Base-by-base conservation (phyloP, 225 moss, liverwort and hornwort species). In the Bryum argenteum region DNA sequence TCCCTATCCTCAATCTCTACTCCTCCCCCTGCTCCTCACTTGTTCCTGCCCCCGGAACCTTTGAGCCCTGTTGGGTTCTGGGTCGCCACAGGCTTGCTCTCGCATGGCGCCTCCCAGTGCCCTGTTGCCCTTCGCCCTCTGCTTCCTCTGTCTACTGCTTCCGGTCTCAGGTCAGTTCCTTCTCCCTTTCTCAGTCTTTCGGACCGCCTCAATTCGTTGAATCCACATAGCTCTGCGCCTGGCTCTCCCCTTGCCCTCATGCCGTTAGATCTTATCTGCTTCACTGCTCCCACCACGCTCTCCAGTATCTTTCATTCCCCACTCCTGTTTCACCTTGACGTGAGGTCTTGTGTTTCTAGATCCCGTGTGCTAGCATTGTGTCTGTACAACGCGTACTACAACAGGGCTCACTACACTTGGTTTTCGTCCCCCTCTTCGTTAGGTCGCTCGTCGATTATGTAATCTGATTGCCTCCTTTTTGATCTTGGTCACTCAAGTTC, bases 51-150 rank as follows among this genome's bases (percentile, higher is more conserved):
- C 26, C 26, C 26, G 2, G 4, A n/a, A 26, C 26, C 41, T 68
- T 40, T 37, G 43, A 72, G 68, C 80, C 54, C 60, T 61, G 61
- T 19, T 78, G 77, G 64, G 65, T 65, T 64, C 54, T 63, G 73
- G 70, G 74, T 81, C 55, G 76, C 62, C 67, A n/a, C 56, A 50
- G 76, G 67, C 76, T 71, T 56, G 71, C 61, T 76, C 56, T 72
- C 71, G 81, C 74, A 82, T 82, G 81, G 81, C 78, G 77, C 11
- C 60, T 40, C 40, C 59, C 6, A 44, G 17, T 60, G 58, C 51
- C 33, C 54, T 54, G 40, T 26, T 61, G 66, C 61, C 66, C n/a
- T 48, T 74, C 40, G 61, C 61, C 33, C 41, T 54, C n/a, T 77
- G 69, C 54, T 70, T 81, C 60, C 21, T 74, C 54, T 28, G 70